Evolutionary conservation across 225 moss, liverwort and hornwort species (phyloP).

Genomic region (Pseudoscleropodium purum): DNA sequence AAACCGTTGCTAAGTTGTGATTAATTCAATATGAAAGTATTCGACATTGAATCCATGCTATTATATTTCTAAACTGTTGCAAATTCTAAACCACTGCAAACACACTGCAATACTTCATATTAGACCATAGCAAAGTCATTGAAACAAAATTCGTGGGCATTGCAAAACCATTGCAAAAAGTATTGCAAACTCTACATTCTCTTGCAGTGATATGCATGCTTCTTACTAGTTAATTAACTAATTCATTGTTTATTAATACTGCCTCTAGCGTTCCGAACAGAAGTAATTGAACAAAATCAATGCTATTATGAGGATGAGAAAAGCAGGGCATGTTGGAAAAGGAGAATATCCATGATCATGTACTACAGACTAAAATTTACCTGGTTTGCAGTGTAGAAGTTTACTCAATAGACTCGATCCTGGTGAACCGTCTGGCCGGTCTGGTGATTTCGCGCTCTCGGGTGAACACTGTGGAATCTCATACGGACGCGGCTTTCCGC

Average conservation of each 20-base stretch:
- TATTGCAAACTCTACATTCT: too few species aligned
- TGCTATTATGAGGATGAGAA: background rate
- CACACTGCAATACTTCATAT: too few species aligned
- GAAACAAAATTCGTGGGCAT: too few species aligned
- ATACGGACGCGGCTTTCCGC: background rate
- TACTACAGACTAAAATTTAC: background rate
- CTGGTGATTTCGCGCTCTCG: background rate
- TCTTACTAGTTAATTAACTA: background rate
- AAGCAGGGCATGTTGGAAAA: background rate
- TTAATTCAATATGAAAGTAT: too few species aligned
- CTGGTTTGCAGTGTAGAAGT: background rate
- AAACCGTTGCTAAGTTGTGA: too few species aligned
- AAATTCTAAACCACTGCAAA: too few species aligned
- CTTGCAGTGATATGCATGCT: too few species aligned
- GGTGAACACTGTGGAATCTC: background rate
- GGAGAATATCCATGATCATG: background rate
- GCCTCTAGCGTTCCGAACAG: background rate
- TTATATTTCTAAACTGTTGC: too few species aligned
- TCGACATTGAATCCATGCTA: too few species aligned
- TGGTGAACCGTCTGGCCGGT: background rate
- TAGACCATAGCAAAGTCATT: too few species aligned
- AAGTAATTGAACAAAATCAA: background rate
- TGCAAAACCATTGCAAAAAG: too few species aligned
- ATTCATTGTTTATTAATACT: background rate
- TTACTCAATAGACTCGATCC: background rate